Evolutionary conservation across 306 rosid genomes (phyloP), one percentile per base, ranked within the genome.

Genomic region (Abrus pulchellus): DNA sequence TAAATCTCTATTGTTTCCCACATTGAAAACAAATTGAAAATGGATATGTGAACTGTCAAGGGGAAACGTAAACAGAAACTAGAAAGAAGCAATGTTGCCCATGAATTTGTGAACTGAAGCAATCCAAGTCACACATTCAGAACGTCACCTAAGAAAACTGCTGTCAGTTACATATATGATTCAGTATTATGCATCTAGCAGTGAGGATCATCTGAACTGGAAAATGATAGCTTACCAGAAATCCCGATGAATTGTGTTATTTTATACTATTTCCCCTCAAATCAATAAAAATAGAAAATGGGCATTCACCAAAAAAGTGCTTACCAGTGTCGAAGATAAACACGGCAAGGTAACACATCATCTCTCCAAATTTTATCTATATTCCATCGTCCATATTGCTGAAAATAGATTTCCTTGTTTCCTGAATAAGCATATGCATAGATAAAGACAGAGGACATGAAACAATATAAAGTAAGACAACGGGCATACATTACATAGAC

Each of bases 301-400:
- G 68, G 56, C 30, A 74, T 81, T 54, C 55, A 67, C 55, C 75
- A 7, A 55, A 65, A 45, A 76, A 30, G 67, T 43, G 83, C 92
- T 90, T 55, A 94, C 99, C 99, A 94, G 83, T 94, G 97, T 40
- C 97, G 87, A 84, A 94, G 94, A 87, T 94, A 94, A 70, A 88
- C 84, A 36, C 99, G 97, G 76, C 99, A 94, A 72, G 99, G 97
- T 68, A 94, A 85, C 71, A 94, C 91, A 83, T 93, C 99, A 82
- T 94, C 97, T 71, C 92, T 87, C 97, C 97, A 94, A 61, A 94
- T 94, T 87, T 86, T 89, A 83, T 94, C 88, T 30, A 94, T 89
- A 71, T 87, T 86, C 88, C 90, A 89, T 44, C 85, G 83, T 68
- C 97, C 97, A 78, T 90, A 94, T 41, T 88, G 92, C 81, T 89